Percentiles rank a stretch among this genome's conserved stretches.
Evolutionary conservation across 192 early-diverging fungal species (phyloP).

Genomic region (Cetraspora pellucida): DNA sequence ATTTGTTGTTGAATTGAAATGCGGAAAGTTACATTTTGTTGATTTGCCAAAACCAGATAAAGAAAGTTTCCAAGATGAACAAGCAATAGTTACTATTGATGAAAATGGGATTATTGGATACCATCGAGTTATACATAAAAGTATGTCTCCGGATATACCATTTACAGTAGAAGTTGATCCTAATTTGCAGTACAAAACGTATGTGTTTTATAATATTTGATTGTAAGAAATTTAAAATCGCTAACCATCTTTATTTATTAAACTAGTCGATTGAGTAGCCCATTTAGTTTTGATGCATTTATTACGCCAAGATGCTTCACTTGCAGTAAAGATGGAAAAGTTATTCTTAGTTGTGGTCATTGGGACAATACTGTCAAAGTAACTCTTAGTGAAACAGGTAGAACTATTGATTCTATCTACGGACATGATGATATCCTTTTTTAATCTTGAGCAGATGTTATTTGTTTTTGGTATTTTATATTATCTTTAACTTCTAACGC

Average conservation of each 20-base stretch:
- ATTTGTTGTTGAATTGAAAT: constrained; percentile 29
- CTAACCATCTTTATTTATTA: background rate
- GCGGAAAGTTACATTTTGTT: background rate
- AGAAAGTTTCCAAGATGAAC: constrained; percentile 1
- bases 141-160: constrained; percentile 17
- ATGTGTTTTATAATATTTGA: background rate
- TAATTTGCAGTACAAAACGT: constrained; percentile 22
- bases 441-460: background rate
- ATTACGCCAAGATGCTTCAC: constrained; percentile 32
- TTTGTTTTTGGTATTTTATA: background rate
- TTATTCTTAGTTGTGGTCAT: constrained; percentile 25
- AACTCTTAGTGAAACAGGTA: constrained; percentile 22
- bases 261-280: constrained; percentile 23
- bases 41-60: constrained; percentile 17
- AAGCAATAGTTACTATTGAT: constrained; percentile 30
- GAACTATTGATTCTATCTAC: constrained; percentile 22
- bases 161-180: constrained; percentile 34
- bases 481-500: background rate
- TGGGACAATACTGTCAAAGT: constrained; percentile 33
- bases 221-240: background rate
- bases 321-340: constrained; percentile 33
- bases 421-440: constrained; percentile 33
- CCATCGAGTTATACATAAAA: constrained; percentile 20
- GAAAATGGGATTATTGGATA: constrained; percentile 27
- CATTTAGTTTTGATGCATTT: constrained; percentile 13